These are phyloP conservation scores for Lenzites betulinus DNA, from an alignment of 768 basidiomycete species.

Conservation along the genomic window DNA sequence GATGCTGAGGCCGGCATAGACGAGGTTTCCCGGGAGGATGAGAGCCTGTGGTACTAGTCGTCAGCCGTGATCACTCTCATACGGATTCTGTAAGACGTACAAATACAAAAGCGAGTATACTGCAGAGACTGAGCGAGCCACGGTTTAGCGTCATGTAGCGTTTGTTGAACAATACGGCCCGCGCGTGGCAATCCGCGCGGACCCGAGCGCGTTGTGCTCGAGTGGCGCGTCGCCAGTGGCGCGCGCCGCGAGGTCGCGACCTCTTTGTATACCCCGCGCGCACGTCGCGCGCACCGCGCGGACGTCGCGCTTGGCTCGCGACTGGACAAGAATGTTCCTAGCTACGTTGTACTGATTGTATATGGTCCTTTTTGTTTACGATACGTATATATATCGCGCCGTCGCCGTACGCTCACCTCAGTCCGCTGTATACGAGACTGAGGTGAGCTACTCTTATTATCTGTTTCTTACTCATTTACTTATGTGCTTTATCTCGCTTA, in stretches of 20 bases:
- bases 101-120: neutral
- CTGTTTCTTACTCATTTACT: neutral
- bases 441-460: neutral
- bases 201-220: too few relatives aligned
- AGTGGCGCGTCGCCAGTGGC: too few relatives aligned
- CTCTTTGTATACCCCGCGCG: too few relatives aligned
- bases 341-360: too few relatives aligned
- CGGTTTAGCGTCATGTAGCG: neutral
- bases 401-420: neutral
- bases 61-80: too few relatives aligned
- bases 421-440: neutral
- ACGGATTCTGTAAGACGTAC: neutral
- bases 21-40: neutral
- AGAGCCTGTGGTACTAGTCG: too few relatives aligned
- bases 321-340: too few relatives aligned
- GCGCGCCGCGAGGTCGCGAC: too few relatives aligned
- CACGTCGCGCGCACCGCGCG: too few relatives aligned
- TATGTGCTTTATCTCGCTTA: neutral
- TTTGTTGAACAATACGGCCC: too few relatives aligned
- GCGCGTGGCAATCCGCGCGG: too few relatives aligned
- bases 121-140: neutral
- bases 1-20: slow-evolving; percentile 6
- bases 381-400: neutral
- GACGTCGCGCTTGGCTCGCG: too few relatives aligned
- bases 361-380: neutral